Base-by-base conservation (phyloP, 2,329 filamentous ascomycete species). In the Fusarium tricinctum region DNA sequence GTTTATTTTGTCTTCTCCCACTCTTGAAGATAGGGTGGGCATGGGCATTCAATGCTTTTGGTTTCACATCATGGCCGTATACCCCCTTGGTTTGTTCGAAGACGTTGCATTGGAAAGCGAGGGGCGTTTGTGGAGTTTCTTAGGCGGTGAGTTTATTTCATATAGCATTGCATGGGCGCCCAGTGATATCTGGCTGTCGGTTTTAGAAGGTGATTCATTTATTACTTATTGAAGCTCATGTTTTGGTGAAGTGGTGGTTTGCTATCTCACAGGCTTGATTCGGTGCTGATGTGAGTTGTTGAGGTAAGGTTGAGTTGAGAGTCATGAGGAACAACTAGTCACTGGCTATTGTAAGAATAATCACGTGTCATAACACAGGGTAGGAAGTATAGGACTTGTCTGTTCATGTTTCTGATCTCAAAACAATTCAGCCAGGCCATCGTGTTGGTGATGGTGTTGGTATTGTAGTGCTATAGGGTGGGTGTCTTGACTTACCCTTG, bases 1-100 rank as follows among this genome's bases (percentile, higher is more conserved):
- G 33, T 48, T 47, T 39, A 9, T 35, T 35, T 35, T 17, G 15
- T 35, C 8, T 44, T 40, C 33, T 22, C 22, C 30, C 20, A 40
- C 17, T 38, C 17, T 38, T 47, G 22, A 17, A 49, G 39, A 63
- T 49, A 44, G 55, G 60, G 45, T 58, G 50, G 55, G 60, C 58
- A 48, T 58, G 47, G 55, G 60, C 58, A 63, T 48, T n/a, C 46
- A 65, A 62, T 74, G 68, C 55, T 63, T 70, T 63, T 58, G 70
- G 58, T 73, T 60, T 62, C 51, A 68, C 57, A 71, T 66, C 66
- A 65, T 59, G 64, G 71, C 66, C 62, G 56, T 59, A 69, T 74
- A 73, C 66, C 66, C 71, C 46, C 56, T 63, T 64, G 42, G 55
- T 58, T 63, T 55, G 53, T 55, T 70, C 56, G 61, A 66, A 57